Conservation (phyloP, 2,329 filamentous ascomycete species). For the Aspergillus fructus region DNA sequence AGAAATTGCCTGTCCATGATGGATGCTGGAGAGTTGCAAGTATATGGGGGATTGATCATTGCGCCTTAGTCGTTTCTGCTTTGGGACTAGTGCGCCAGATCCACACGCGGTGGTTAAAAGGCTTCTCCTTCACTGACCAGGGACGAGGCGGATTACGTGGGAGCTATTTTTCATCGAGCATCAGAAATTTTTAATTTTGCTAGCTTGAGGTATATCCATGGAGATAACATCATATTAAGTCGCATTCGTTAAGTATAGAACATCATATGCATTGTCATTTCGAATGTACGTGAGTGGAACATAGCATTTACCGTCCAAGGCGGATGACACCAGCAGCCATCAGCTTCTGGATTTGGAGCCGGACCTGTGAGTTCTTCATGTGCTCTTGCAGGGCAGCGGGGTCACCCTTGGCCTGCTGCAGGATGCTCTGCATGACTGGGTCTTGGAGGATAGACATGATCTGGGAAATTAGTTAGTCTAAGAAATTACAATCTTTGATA, state of each 20-base stretch:
- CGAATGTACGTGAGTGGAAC: not conserved
- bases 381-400: constrained; percentile 92
- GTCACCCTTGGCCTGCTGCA: constrained; percentile 93
- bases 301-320: constrained; percentile 55
- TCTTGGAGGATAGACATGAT: constrained; percentile 92
- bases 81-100: too few species aligned
- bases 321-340: constrained; percentile 90
- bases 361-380: constrained; percentile 87
- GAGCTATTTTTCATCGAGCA: too few species aligned
- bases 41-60: too few species aligned
- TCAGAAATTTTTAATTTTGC: too few species aligned
- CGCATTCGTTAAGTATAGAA: not conserved
- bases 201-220: not conserved
- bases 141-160: too few species aligned
- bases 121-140: too few species aligned
- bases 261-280: not conserved
- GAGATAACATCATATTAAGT: not conserved
- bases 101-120: too few species aligned
- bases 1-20: too few species aligned
- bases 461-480: constrained; percentile 36
- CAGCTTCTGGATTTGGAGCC: constrained; percentile 89
- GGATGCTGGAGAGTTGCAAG: too few species aligned
- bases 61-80: too few species aligned
- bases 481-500: constrained; percentile 24
- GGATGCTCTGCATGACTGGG: constrained; percentile 94